Conservation (phyloP, 306 rosid genomes). For the Spatholobus suberectus region DNA sequence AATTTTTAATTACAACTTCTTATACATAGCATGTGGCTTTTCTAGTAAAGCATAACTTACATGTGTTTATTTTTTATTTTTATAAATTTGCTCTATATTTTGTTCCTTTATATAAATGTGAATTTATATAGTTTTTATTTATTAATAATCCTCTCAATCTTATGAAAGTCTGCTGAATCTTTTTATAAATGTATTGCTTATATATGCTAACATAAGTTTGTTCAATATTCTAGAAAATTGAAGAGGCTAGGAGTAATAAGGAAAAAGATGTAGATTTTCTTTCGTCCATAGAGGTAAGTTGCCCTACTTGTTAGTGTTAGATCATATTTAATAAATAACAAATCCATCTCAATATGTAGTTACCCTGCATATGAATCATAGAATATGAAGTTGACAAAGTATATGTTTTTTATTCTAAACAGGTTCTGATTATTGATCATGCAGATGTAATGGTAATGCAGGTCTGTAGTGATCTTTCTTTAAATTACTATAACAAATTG, state of each 20-base stretch:
- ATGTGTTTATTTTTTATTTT: not conserved
- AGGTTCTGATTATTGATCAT: constrained; percentile 91
- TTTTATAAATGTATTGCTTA: not conserved
- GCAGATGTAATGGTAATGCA: constrained; percentile 95
- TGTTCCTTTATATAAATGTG: not conserved
- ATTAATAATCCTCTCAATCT: constrained; percentile 8
- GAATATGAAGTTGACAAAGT: constrained; percentile 30
- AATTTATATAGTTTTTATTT: constrained; percentile 14
- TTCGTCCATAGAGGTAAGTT: constrained; percentile 89
- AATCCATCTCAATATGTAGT: constrained; percentile 18
- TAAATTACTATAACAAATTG: constrained; percentile 34
- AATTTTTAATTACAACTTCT: not conserved
- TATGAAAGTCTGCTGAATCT: not conserved
- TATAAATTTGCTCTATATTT: not conserved
- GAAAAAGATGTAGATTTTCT: constrained; percentile 93
- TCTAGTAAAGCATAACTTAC: not conserved
- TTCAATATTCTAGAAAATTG: constrained; percentile 74
- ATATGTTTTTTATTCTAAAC: constrained; percentile 43
- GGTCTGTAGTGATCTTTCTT: constrained; percentile 55
- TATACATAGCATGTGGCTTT: not conserved
- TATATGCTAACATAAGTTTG: constrained; percentile 34
- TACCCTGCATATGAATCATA: not conserved
- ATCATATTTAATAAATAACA: constrained; percentile 10
- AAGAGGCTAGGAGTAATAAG: constrained; percentile 63
- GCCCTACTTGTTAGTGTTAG: constrained; percentile 22